These are phyloP conservation scores for Fusarium chaquense DNA, from an alignment of 2,329 filamentous ascomycete species.

Conservation along the genomic window DNA sequence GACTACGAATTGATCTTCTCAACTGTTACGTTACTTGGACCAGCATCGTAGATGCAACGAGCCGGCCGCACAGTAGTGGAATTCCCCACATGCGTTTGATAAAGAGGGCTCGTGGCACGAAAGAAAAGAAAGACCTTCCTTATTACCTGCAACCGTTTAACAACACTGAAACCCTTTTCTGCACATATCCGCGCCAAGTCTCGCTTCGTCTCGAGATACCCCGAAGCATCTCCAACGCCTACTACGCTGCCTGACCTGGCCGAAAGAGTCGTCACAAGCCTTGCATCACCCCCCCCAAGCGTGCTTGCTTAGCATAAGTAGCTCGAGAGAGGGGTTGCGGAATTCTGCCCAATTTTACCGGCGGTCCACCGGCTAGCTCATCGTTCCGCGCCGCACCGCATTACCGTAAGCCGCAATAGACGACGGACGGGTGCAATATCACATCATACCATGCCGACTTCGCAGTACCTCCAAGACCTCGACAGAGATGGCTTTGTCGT, in stretches of 20 bases:
- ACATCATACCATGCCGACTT: slow-evolving; percentile 33
- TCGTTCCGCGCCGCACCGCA: slow-evolving; percentile 3
- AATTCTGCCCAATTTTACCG: slow-evolving; percentile 35
- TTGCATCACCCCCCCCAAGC: slow-evolving; percentile 1
- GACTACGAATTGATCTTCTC: slow-evolving; percentile 14
- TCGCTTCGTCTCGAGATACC: slow-evolving; percentile 27
- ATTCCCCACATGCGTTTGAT: slow-evolving; percentile 42
- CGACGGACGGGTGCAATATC: slow-evolving; percentile 2
- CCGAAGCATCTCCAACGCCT: slow-evolving; percentile 22
- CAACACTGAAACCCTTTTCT: slow-evolving; percentile 16
- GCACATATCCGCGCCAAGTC: slow-evolving; percentile 17
- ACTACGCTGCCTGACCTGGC: slow-evolving; percentile 15
- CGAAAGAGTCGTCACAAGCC: slow-evolving; percentile 21
- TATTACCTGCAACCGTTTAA: slow-evolving; percentile 4
- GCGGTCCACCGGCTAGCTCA: slow-evolving; percentile 25
- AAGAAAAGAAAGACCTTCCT: slow-evolving; percentile 4
- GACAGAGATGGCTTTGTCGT: slow-evolving; percentile 80
- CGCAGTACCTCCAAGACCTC: slow-evolving; percentile 61
- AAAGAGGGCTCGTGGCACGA: slow-evolving; percentile 28
- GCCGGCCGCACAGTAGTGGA: slow-evolving; percentile 13
- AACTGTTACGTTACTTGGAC: slow-evolving; percentile 44
- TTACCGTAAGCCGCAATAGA: slow-evolving; percentile 13
- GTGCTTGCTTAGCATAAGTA: background rate
- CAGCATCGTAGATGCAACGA: slow-evolving; percentile 29
- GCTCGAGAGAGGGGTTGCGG: slow-evolving; percentile 19